Conservation (phyloP, 2,329 filamentous ascomycete species). For the Aspergillus caelatus region DNA sequence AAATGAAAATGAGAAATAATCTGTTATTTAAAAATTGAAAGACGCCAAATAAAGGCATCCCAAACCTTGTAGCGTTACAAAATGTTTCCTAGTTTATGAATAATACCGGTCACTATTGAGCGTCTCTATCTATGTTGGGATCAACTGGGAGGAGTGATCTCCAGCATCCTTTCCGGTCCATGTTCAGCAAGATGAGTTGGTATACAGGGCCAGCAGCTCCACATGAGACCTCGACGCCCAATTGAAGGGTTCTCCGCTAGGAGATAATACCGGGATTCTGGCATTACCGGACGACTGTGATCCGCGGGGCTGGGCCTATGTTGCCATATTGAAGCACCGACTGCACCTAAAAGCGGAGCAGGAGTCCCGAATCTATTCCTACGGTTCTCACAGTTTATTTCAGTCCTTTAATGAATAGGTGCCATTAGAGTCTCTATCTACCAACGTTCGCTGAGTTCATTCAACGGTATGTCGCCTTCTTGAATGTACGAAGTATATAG, state of each 20-base stretch:
- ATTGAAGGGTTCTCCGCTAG: not conserved
- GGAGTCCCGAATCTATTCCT: too few species aligned
- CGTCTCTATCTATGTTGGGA: not conserved
- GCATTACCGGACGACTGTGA: not conserved
- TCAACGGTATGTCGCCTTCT: not conserved
- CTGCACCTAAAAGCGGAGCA: too few species aligned
- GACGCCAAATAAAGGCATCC: fast-evolving
- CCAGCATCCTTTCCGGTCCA: too few species aligned
- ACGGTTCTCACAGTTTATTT: too few species aligned
- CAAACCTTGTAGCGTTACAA: not conserved
- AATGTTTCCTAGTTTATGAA: not conserved
- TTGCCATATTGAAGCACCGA: not conserved
- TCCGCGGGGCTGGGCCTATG: not conserved
- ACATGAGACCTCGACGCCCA: not conserved
- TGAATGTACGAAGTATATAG: not conserved
- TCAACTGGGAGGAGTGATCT: not conserved
- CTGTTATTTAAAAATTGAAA: fast-evolving
- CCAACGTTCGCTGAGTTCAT: too few species aligned
- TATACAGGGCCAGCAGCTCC: not conserved
- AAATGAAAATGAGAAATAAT: not conserved
- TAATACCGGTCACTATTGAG: not conserved
- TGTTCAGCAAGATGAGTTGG: not conserved
- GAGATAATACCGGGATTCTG: not conserved
- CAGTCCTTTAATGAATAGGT: not conserved
- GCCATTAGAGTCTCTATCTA: not conserved